Base-by-base conservation (phyloP, 441 rosid genomes). In the California macrophylla region DNA sequence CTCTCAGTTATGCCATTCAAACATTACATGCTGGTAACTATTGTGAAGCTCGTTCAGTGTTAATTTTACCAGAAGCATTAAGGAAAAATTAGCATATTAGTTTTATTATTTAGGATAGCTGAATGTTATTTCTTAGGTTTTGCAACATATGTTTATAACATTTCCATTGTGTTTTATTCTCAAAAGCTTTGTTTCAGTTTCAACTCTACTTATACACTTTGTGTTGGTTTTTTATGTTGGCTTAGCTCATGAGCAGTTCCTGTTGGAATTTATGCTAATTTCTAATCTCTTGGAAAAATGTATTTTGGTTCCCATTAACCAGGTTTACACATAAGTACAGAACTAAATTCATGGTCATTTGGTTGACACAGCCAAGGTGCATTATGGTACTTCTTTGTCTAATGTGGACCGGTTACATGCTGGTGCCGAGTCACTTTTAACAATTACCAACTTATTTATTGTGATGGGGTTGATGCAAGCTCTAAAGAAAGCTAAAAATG, bases 401-500 rank as follows among this genome's bases (percentile, higher is more conserved):
- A 88, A 93, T 78, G 95, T 91, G 79, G 96, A 93, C 74, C 88
- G 88, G 92, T 78, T 93, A 73, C 98, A 91, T 24, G 97, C 96
- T 68, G 93, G 93, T 24, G 95, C 92, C 34, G 97, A 91, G 71
- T 89, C 93, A 3, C 91, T 93, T 78, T 89, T 93, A 4, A 76
- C 92, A 61, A 81, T 93, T 12, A 91, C 97, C 71, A 91, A 93
- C 75, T 69, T 93, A 64, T 91, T 91, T 87, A 83, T 91, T 18
- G 96, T 89, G 66, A 68, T 87, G 87, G 96, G 96, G 71, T 82
- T 87, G 68, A 84, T 94, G 82, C 86, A 86, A 86, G 95, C 92
- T 76, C 83, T 88, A 42, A 76, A 84, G 73, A 80, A 74, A 58
- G 72, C 82, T 13, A 64, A 52, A 69, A 85, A 82, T 52, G 50